These are phyloP conservation scores for Imleria badia DNA, from an alignment of 768 basidiomycete genomes.

Conservation along the genomic window DNA sequence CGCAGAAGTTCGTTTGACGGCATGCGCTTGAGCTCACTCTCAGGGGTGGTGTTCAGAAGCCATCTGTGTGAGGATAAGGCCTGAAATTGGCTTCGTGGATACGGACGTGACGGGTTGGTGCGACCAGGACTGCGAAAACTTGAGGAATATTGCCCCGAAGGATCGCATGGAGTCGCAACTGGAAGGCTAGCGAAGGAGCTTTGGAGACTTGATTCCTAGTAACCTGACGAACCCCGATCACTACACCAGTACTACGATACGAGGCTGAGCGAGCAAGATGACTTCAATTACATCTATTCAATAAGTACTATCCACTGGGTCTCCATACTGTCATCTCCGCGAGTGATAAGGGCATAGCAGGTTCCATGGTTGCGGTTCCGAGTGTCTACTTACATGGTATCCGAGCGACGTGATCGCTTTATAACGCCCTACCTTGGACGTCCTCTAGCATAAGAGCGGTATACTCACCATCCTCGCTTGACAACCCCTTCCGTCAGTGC, in stretches of 20 bases:
- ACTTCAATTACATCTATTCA: neutral
- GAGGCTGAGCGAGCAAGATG: neutral
- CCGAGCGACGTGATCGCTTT: neutral
- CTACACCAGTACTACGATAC: neutral
- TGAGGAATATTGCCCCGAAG: conserved; percentile 41
- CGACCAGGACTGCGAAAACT: conserved; percentile 33
- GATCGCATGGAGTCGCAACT: conserved; percentile 45
- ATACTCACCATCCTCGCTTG: conserved; percentile 49
- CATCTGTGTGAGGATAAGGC: conserved; percentile 55
- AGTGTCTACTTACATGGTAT: conserved; percentile 1
- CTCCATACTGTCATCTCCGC: too few species aligned
- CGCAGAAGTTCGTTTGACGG: too few species aligned
- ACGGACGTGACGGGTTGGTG: conserved; percentile 82
- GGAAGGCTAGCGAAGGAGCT: conserved; percentile 2
- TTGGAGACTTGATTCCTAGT: neutral
- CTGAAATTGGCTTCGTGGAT: conserved; percentile 3
- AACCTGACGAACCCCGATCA: conserved; percentile 21
- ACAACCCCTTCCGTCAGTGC: conserved; percentile 68
- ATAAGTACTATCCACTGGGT: neutral
- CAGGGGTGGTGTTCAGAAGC: conserved; percentile 77
- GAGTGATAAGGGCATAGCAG: neutral
- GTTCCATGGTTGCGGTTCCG: too few species aligned
- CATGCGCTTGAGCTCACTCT: too few species aligned
- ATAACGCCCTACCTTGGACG: neutral
- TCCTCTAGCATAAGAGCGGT: too few species aligned